Evolutionary conservation across 305 asterid genomes (phyloP).

Genomic region (Fraxinus sp.): DNA sequence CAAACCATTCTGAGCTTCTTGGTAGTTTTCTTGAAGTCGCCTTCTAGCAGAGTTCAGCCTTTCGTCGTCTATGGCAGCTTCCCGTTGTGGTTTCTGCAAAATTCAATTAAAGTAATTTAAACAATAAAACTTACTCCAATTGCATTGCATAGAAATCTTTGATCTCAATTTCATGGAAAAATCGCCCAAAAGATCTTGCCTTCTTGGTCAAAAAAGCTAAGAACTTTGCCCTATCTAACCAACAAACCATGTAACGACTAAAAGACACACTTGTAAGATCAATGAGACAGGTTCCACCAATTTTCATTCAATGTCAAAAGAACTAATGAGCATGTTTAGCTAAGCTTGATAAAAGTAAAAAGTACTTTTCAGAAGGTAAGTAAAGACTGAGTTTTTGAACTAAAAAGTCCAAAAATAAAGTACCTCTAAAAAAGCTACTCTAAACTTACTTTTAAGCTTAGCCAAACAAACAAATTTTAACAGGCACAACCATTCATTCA

Average conservation of each 20-base stretch:
- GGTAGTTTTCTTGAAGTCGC: slow-evolving; percentile 97
- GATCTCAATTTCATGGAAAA: neutral
- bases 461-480: neutral
- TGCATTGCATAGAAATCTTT: neutral
- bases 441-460: neutral
- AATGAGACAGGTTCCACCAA: neutral
- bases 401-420: neutral
- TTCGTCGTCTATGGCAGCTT: slow-evolving; percentile 59
- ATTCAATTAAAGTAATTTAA: slow-evolving; percentile 20
- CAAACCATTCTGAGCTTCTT: slow-evolving; percentile 93
- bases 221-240: neutral
- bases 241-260: neutral
- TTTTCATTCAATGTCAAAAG: neutral
- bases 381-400: neutral
- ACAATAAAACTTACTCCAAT: neutral
- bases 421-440: neutral
- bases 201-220: neutral
- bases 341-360: neutral
- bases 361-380: neutral
- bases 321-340: neutral
- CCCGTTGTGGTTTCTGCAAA: slow-evolving; percentile 72
- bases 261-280: neutral
- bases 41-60: slow-evolving; percentile 74
- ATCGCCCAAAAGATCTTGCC: neutral
- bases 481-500: neutral